Evolutionary conservation across 495 filamentous ascomycete species (phyloP), one percentile per base, ranked within the genome.

Genomic region (Talaromyces trachyspermus): DNA sequence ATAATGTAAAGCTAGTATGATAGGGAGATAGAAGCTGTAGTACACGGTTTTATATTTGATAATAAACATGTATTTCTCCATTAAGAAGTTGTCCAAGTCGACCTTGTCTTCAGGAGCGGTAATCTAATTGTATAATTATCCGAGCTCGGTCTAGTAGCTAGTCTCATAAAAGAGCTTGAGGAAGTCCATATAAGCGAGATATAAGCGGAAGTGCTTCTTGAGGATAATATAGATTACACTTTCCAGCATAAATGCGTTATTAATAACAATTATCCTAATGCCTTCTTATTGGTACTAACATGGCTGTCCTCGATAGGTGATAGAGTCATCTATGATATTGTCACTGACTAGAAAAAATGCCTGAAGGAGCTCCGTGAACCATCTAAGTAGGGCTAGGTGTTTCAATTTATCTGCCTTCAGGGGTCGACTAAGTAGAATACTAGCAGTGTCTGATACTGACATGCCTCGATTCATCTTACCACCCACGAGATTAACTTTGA

Each of bases 381-480:
- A 98, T 49, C 92, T 94, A 37, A 98, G 77, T 14, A 85, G 82
- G 32, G 88, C 85, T 43, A 90, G 71, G 43, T 84, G 68, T 72
- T 89, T 88, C 72, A 88, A 90, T 65, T 95, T 85, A 47, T 94
- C 79, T 27, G 81, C 71, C 43, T 72, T 77, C 47, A 95, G 79
- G 46, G 83, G 72, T 48, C 81, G 72, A 59, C 78, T 70, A 52
- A 89, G 79, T 43, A 98, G 84, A 54, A 92, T 63, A 51, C 85
- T 81, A 44, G 80, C 79, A 42, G 89, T 91, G 72, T 98, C 92
- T 49, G 90, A 85, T 40, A 96, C 89, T 43, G 92, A 96, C 80
- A 98, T 92, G n/a, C 94, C 92, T 54, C 92, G 88, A 73, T 97
- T 98, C 74, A 88, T 91, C 78, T 98, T 98, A 58, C 92, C 92